Conservation (phyloP, 2,329 filamentous ascomycete species). For the Cladosporium colombiae region DNA sequence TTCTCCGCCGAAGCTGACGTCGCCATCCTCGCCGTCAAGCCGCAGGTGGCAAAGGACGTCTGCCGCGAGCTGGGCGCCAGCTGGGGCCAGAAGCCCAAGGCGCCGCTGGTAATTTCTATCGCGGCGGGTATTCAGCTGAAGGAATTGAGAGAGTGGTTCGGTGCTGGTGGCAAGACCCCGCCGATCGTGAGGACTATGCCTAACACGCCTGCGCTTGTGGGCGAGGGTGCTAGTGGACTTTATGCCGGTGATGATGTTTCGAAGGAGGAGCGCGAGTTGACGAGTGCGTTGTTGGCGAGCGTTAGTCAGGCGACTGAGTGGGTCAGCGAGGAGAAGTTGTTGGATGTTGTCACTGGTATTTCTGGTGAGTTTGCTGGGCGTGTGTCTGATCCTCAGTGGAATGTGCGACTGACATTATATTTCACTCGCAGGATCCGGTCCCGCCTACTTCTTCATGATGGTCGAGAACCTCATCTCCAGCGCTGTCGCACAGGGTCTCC, state of each 20-base stretch:
- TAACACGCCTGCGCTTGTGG: constrained; percentile 32
- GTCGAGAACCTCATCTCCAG: constrained; percentile 34
- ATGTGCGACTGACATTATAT: background rate
- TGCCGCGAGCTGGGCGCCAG: constrained; percentile 29
- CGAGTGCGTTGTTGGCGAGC: constrained; percentile 27
- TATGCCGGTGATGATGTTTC: constrained; percentile 31
- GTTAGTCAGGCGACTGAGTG: constrained; percentile 32
- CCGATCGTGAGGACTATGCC: constrained; percentile 33
- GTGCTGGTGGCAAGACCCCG: constrained; percentile 26
- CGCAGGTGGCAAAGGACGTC: constrained; percentile 32
- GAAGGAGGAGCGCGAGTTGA: constrained; percentile 26
- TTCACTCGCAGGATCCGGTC: constrained; percentile 21
- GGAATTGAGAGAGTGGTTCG: constrained; percentile 29
- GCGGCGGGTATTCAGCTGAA: constrained; percentile 30
- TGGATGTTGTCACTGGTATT: constrained; percentile 33
- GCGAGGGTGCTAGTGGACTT: constrained; percentile 31
- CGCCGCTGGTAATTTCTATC: constrained; percentile 30
- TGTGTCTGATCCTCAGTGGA: background rate
- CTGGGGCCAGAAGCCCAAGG: constrained; percentile 20
- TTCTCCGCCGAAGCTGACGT: constrained; percentile 30
- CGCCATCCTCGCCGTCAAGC: constrained; percentile 33
- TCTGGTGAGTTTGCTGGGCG: constrained; percentile 24
- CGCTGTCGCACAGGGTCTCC: constrained; percentile 29
- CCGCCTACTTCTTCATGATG: constrained; percentile 33
- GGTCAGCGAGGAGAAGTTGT: constrained; percentile 30